phyloP scores from a whole-genome alignment of 257 asterid genomes.

The Solanum tarijense region DNA sequence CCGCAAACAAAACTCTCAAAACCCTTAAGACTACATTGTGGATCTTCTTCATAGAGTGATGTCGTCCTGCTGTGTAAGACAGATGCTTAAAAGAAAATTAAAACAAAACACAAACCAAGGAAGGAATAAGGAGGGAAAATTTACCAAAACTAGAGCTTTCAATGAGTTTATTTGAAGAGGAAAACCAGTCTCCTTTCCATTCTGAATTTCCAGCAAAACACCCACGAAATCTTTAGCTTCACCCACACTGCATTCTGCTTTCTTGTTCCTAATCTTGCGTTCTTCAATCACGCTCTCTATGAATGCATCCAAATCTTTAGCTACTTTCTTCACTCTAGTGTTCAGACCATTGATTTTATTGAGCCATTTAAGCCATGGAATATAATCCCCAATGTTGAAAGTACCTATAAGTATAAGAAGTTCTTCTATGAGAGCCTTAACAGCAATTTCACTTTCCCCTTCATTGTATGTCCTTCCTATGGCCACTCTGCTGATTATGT shows the following conservation, averaged over 20 bases:
- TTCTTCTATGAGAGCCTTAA: constrained; percentile 6
- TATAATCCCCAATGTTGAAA: constrained; percentile 4
- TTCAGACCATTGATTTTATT: constrained; percentile 19
- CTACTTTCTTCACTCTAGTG: constrained; percentile 1
- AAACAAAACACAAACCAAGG: too few species aligned
- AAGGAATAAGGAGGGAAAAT: too few species aligned
- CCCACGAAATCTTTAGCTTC: constrained; percentile 12
- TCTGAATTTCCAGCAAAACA: constrained; percentile 15
- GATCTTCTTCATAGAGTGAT: too few species aligned
- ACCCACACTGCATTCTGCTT: neutral
- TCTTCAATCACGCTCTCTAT: constrained; percentile 17
- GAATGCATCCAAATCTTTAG: constrained; percentile 16
- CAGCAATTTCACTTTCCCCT: constrained; percentile 15
- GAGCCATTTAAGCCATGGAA: constrained; percentile 31
- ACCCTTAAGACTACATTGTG: too few species aligned
- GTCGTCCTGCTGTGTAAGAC: too few species aligned
- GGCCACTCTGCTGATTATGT: constrained; percentile 30
- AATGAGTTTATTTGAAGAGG: constrained; percentile 9
- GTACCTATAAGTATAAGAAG: neutral
- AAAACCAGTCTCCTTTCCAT: constrained; percentile 4
- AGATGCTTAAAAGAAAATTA: too few species aligned
- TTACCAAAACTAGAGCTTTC: neutral
- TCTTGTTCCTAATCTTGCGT: neutral
- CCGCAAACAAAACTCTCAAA: too few species aligned
- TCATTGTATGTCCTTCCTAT: constrained; percentile 30